Evolutionary conservation across 2,329 filamentous ascomycete genomes (phyloP), one percentile per base, ranked within the genome.

Genomic region (Clarireedia hainanense): DNA sequence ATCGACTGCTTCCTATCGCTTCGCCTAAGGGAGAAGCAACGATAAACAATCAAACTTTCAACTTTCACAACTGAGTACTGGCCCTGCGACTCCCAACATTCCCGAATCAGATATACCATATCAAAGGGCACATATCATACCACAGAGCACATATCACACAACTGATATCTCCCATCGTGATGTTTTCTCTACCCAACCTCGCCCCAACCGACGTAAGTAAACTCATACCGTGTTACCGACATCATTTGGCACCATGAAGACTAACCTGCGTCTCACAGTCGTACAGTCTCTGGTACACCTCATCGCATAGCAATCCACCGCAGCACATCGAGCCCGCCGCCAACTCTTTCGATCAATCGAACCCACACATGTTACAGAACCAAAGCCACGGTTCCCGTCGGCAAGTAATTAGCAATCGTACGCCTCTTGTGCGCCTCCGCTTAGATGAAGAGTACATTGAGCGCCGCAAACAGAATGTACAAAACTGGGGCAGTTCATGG

Each of bases 401-500:
- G 54, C 75, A 71, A 56, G 61, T 78, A 60, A 62, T 78, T 56
- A 71, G 80, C 58, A 74, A 84, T 67, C 74, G 80, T 63, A 78
- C 85, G 26, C 77, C 80, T 2, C 82, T 96, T 3, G 80, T 86
- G 9, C 78, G 85, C 2, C 80, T 96, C 10, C 77, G 81, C 26
- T 74, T 82, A 43, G 92, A 96, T 68, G 94, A 97, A 73, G 80
- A 84, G 58, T 80, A 84, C 57, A 79, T 95, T 61, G 81, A 85
- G 54, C 80, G 86, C 7, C 89, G 92, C 47, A 90, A 91, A 66
- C 74, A 82, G 48, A 90, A 92, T 62, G 86, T 97, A 30, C 82
- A 87, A 48, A 88, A 91, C 66, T 96, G 95, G 68, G 94, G 94
- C 58, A 88, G 85, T 62, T 81, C 81, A 46, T 99, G 94, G 94